Percentiles rank a stretch among this genome's conserved stretches.
These are phyloP conservation scores for Penicillium cosmopolitanum DNA, from an alignment of 495 filamentous ascomycete genomes.

Conservation along the genomic window DNA sequence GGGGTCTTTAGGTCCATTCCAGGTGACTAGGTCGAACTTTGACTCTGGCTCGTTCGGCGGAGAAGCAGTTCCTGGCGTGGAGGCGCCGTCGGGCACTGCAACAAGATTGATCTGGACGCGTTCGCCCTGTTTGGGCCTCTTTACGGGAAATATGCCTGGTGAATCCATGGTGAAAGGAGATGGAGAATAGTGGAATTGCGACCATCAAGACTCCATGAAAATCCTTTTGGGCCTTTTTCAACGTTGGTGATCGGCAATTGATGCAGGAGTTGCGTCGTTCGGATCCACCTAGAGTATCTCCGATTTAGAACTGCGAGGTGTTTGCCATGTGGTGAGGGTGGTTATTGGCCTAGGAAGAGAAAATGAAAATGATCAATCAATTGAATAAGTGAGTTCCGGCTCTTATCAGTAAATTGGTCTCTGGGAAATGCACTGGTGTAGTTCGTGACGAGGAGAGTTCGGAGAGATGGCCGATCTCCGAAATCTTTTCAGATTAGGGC, in stretches of 20 bases:
- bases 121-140: neutral
- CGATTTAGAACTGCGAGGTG: neutral
- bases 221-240: neutral
- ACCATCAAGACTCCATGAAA: neutral
- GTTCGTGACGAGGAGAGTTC: neutral
- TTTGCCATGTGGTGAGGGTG: neutral
- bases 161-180: neutral
- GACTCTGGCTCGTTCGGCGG: neutral
- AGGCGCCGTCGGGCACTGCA: slow-evolving; percentile 5
- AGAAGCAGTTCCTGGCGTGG: slow-evolving; percentile 6
- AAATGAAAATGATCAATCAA: neutral
- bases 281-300: slow-evolving; percentile 4
- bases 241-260: slow-evolving; percentile 1
- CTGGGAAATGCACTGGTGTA: too few species aligned
- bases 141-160: neutral
- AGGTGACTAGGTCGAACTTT: slow-evolving; percentile 28
- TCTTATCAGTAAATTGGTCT: too few species aligned
- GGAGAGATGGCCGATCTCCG: slow-evolving; percentile 16
- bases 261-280: neutral
- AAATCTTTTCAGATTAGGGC: neutral
- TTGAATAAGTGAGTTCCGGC: neutral
- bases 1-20: slow-evolving; percentile 58
- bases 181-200: neutral
- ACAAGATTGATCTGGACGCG: slow-evolving; percentile 12
- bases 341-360: neutral